Evolutionary conservation across 2,329 filamentous ascomycete species (phyloP).

Genomic region (Trichoderma sp.): DNA sequence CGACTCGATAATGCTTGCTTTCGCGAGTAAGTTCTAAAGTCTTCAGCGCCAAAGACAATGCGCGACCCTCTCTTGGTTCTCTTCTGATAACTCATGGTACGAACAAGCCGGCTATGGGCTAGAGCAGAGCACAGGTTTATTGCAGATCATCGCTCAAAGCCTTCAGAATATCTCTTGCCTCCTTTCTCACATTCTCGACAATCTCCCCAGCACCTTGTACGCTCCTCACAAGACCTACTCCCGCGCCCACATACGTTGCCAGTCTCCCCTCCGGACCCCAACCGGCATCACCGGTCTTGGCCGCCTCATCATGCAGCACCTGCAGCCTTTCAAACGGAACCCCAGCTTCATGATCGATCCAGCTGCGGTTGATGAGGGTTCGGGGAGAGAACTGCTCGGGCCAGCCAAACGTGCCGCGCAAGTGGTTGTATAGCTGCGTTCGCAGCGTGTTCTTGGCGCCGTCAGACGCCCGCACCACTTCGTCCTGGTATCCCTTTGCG

Average conservation of each 20-base stretch:
- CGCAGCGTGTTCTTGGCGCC: slow-evolving; percentile 45
- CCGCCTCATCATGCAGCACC: slow-evolving; percentile 45
- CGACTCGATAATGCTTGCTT: no score
- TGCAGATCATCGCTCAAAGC: slow-evolving; percentile 22
- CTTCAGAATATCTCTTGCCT: slow-evolving; percentile 33
- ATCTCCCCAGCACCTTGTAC: slow-evolving; percentile 46
- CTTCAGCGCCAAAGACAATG: no score
- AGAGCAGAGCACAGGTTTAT: not conserved
- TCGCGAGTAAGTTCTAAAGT: no score
- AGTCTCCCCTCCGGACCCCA: slow-evolving; percentile 53
- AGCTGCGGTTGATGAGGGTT: slow-evolving; percentile 45
- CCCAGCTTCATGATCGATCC: slow-evolving; percentile 42
- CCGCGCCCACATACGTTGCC: slow-evolving; percentile 54
- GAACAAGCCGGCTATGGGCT: no score
- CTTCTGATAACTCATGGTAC: no score
- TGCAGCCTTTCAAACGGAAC: slow-evolving; percentile 50
- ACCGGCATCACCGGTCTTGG: slow-evolving; percentile 46
- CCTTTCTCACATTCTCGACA: slow-evolving; percentile 39
- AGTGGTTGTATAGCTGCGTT: slow-evolving; percentile 50
- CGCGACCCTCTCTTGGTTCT: no score
- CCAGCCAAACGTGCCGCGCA: slow-evolving; percentile 49
- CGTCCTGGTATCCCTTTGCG: slow-evolving; percentile 46
- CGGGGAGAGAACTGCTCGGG: slow-evolving; percentile 47
- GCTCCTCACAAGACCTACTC: slow-evolving; percentile 48
- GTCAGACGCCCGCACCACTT: slow-evolving; percentile 45